phyloP scores from a whole-genome alignment of 805 yeast genomes.

The Zygosaccharomyces rouxii region DNA sequence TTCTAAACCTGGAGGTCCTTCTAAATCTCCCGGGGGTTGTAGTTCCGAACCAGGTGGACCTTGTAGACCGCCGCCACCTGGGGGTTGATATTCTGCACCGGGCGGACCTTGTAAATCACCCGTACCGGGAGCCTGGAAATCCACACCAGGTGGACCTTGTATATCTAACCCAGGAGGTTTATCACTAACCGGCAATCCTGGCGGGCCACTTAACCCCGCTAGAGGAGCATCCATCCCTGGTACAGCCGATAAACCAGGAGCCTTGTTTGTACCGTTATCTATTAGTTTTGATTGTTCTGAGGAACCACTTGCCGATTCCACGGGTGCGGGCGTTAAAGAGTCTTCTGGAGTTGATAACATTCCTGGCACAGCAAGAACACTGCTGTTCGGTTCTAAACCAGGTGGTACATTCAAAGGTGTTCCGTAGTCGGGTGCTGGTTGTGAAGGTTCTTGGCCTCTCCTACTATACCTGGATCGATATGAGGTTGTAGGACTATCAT shows the following conservation, averaged over 20 bases:
- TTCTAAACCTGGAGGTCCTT: slow-evolving; percentile 31
- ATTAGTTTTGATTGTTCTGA: not conserved
- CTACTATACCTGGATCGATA: slow-evolving; percentile 17
- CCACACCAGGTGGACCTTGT: not conserved
- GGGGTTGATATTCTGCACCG: slow-evolving; percentile 15
- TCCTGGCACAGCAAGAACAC: slow-evolving; percentile 9
- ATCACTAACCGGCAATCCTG: slow-evolving; percentile 17
- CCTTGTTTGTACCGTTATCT: not conserved
- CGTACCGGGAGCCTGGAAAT: slow-evolving; percentile 18
- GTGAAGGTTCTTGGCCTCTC: slow-evolving; percentile 5
- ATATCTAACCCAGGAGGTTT: not conserved
- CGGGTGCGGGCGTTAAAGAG: not conserved
- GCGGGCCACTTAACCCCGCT: slow-evolving; percentile 21
- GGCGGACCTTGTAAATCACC: slow-evolving; percentile 32
- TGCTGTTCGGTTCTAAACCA: slow-evolving; percentile 1
- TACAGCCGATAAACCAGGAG: slow-evolving; percentile 17
- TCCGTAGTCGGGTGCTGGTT: not conserved
- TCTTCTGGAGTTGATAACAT: slow-evolving; percentile 7
- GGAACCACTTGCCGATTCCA: not conserved
- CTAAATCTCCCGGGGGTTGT: slow-evolving; percentile 24
- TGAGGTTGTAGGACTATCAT: slow-evolving; percentile 4
- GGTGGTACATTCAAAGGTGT: slow-evolving; percentile 1
- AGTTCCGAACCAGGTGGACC: slow-evolving; percentile 7
- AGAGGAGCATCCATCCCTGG: slow-evolving; percentile 17
- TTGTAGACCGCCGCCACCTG: not conserved